Conservation (phyloP, 148 eudicot genomes). For the Vaccinium darrowii region DNA sequence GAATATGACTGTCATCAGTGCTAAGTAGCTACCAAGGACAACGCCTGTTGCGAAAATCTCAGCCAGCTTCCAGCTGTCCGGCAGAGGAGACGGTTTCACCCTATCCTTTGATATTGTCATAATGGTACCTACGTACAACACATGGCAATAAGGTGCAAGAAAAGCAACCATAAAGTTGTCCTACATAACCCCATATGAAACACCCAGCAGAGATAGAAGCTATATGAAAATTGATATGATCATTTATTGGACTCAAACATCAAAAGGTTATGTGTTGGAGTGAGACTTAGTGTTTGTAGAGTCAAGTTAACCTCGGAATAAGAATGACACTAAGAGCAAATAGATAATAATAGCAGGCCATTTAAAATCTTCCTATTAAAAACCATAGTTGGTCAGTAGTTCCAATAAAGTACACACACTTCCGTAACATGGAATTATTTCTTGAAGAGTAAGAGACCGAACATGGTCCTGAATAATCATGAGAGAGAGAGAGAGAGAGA, state of each 20-base stretch:
- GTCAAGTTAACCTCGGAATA: neutral
- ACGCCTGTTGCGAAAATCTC: slow-evolving; percentile 93
- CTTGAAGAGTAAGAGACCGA: neutral
- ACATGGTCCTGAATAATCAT: neutral
- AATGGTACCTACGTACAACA: slow-evolving; percentile 68
- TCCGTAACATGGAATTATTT: neutral
- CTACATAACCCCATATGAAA: neutral
- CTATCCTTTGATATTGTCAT: slow-evolving; percentile 99
- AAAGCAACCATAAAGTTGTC: slow-evolving; percentile 8
- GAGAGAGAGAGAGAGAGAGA: slow-evolving; percentile 17
- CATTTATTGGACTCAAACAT: neutral
- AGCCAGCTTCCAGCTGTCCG: slow-evolving; percentile 96
- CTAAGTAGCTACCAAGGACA: slow-evolving; percentile 89
- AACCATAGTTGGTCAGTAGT: neutral
- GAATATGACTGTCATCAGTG: slow-evolving; percentile 98
- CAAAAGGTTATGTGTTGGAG: neutral
- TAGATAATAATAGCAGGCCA: neutral
- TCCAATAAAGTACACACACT: neutral
- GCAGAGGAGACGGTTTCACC: slow-evolving; percentile 96
- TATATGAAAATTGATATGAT: neutral
- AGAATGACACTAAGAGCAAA: neutral
- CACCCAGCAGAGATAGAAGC: too few relatives aligned
- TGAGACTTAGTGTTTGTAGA: neutral
- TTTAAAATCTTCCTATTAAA: neutral
- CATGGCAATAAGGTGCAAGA: slow-evolving; percentile 9